These are phyloP conservation scores for Linum tenue DNA, from an alignment of 345 rosid species.

Conservation along the genomic window DNA sequence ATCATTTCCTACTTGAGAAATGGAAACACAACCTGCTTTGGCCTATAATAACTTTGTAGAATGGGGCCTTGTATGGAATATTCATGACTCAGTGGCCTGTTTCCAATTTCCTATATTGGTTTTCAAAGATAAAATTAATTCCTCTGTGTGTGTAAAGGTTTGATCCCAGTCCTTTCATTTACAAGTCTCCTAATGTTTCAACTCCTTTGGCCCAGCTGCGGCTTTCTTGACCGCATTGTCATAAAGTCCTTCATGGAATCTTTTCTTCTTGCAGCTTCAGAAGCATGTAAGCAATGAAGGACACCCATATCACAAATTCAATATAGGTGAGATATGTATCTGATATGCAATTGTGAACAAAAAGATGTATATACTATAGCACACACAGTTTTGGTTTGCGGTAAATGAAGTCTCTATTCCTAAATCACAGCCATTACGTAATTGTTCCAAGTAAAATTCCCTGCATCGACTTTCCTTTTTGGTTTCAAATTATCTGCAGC, in stretches of 20 bases:
- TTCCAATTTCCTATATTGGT: no score
- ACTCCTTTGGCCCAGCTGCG: neutral
- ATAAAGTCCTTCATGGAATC: neutral
- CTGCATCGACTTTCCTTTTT: neutral
- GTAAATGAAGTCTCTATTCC: neutral
- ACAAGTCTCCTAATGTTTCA: neutral
- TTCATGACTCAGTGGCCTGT: no score
- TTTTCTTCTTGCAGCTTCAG: slow-evolving; percentile 43
- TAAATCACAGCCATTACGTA: no score
- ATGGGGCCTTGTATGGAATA: no score
- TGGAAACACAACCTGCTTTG: no score
- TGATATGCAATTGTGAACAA: neutral
- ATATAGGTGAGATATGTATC: slow-evolving; percentile 50
- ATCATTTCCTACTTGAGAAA: no score
- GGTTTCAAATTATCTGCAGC: neutral
- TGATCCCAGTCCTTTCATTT: neutral
- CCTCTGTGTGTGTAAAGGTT: neutral
- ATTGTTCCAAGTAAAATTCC: neutral
- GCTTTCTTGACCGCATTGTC: neutral
- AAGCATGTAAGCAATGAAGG: slow-evolving; percentile 65
- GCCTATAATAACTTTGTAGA: no score
- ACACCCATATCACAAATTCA: slow-evolving; percentile 83
- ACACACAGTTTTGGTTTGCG: neutral
- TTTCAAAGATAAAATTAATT: no score
- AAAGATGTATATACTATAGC: neutral